phyloP scores from a whole-genome alignment of 192 early-diverging fungal genomes.

The Funneliformis geosporum region DNA sequence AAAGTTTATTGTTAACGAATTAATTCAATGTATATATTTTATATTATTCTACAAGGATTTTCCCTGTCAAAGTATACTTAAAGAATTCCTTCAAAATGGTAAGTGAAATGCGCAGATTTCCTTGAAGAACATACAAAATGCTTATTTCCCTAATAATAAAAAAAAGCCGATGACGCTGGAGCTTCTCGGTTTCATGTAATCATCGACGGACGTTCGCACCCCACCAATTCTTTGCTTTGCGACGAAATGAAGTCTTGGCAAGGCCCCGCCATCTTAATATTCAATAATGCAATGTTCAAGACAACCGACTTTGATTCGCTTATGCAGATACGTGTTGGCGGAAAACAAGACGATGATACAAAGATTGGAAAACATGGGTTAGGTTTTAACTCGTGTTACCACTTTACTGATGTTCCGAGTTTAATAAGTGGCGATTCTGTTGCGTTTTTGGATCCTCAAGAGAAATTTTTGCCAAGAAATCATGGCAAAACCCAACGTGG shows the following conservation, averaged over 20 bases:
- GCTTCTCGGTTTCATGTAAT: conserved; percentile 29
- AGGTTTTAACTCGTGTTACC: conserved; percentile 34
- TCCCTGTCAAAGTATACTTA: conserved; percentile 1
- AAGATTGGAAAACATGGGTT: conserved; percentile 2
- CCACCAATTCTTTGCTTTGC: background rate
- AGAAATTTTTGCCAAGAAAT: conserved; percentile 7
- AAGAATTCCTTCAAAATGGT: conserved; percentile 36
- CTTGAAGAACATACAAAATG: background rate
- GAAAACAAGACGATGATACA: background rate
- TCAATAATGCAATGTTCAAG: conserved; percentile 33
- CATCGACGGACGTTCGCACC: conserved; percentile 19
- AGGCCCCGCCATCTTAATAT: conserved; percentile 36
- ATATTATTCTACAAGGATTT: conserved; percentile 19
- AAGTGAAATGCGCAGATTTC: background rate
- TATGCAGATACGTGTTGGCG: conserved; percentile 32
- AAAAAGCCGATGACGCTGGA: conserved; percentile 31
- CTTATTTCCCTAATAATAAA: background rate
- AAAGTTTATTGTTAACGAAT: no score
- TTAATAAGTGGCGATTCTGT: conserved; percentile 27
- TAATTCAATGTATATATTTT: background rate
- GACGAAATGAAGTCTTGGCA: conserved; percentile 32
- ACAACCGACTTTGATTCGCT: conserved; percentile 28
- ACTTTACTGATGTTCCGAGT: conserved; percentile 35
- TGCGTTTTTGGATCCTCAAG: conserved; percentile 36
- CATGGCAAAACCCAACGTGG: background rate